Evolutionary conservation across 2,329 filamentous ascomycete species (phyloP).

Genomic region (Pseudocercospora pini-densiflorae): DNA sequence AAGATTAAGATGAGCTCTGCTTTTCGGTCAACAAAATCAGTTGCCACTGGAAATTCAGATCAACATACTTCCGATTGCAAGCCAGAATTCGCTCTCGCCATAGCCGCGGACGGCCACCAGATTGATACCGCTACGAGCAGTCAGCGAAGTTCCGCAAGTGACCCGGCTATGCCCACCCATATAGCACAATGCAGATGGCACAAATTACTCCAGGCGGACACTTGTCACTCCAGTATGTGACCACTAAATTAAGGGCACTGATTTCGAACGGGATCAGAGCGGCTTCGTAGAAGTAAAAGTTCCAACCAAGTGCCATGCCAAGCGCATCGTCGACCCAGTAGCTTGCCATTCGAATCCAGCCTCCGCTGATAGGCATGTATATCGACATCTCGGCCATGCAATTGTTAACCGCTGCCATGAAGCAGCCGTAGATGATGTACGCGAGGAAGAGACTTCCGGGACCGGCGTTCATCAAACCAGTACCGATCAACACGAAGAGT

Average conservation of each 20-base stretch:
- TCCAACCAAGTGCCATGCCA: background rate
- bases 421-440: conserved; percentile 42
- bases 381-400: background rate
- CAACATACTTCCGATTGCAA: conserved; percentile 11
- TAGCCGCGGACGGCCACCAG: conserved; percentile 7
- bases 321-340: background rate
- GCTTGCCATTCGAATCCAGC: background rate
- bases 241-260: background rate
- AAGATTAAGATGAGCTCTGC: conserved; percentile 19
- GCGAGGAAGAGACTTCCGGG: conserved; percentile 53
- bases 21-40: no score
- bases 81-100: conserved; percentile 25
- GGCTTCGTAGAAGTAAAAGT: background rate
- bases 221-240: background rate
- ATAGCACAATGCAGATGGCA: background rate
- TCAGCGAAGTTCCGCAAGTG: no score
- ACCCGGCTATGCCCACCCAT: no score
- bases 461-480: conserved; percentile 52
- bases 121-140: background rate
- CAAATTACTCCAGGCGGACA: background rate
- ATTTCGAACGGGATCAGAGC: background rate
- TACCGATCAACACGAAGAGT: conserved; percentile 57
- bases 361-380: background rate
- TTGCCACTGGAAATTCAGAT: no score
- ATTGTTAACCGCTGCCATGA: background rate